These are phyloP conservation scores for Sporothrix mexicana DNA, from an alignment of 2,329 filamentous ascomycete genomes.

Conservation along the genomic window DNA sequence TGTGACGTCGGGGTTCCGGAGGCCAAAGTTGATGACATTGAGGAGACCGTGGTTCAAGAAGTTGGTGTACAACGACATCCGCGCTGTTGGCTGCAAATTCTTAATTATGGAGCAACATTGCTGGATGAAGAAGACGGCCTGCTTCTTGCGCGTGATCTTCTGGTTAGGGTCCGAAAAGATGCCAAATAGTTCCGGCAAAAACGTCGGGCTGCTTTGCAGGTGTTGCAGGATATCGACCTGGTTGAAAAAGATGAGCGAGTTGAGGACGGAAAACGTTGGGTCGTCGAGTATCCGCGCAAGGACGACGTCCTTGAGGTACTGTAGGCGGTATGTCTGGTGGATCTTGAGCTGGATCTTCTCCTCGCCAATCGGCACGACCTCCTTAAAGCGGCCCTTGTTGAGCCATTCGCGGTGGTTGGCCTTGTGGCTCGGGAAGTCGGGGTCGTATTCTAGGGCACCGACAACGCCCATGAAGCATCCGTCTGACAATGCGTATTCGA, in stretches of 20 bases:
- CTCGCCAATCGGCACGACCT: constrained; percentile 92
- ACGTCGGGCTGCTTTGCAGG: constrained; percentile 79
- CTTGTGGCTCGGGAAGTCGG: constrained; percentile 96
- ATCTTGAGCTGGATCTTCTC: constrained; percentile 84
- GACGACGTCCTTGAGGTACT: constrained; percentile 98
- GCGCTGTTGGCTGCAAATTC: constrained; percentile 82
- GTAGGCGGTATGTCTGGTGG: constrained; percentile 91
- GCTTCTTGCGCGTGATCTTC: constrained; percentile 79
- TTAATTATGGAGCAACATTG: constrained; percentile 95
- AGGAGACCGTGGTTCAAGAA: constrained; percentile 88
- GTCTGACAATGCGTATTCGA: constrained; percentile 91
- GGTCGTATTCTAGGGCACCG: constrained; percentile 95
- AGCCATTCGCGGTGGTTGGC: constrained; percentile 96
- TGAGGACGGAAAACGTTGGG: constrained; percentile 95
- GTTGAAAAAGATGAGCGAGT: constrained; percentile 98
- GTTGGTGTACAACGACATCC: constrained; percentile 84
- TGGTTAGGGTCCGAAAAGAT: constrained; percentile 74
- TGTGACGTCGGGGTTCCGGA: constrained; percentile 81
- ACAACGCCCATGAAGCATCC: constrained; percentile 89
- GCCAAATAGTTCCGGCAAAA: constrained; percentile 79
- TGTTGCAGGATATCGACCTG: constrained; percentile 98
- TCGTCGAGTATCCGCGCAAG: constrained; percentile 95
- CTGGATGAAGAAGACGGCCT: constrained; percentile 94
- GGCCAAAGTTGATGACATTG: constrained; percentile 86
- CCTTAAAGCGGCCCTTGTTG: constrained; percentile 87